Percentiles rank a stretch among this genome's conserved stretches.
Evolutionary conservation across 116 monocot species (phyloP).

Genomic region (Thalassia testudinum): DNA sequence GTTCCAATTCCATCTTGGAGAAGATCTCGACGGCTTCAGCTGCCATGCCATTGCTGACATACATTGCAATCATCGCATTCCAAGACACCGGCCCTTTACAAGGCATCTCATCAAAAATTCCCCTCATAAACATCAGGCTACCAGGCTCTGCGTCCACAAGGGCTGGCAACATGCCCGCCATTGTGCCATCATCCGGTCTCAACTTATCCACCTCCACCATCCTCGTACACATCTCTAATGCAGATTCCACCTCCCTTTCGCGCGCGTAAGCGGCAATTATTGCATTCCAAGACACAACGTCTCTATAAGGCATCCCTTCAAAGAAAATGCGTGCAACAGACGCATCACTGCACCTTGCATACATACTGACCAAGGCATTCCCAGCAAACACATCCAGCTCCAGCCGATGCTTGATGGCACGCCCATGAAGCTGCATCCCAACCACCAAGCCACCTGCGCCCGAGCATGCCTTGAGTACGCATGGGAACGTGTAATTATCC

Average conservation of each 20-base stretch:
- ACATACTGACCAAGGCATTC: conserved; percentile 30
- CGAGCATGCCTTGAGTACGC: conserved; percentile 74
- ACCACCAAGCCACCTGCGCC: conserved; percentile 14
- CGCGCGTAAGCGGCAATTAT: conserved; percentile 28
- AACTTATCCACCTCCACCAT: conserved; percentile 19
- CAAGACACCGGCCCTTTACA: conserved; percentile 22
- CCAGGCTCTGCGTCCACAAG: conserved; percentile 17
- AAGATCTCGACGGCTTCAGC: conserved; percentile 18
- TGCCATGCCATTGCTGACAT: conserved; percentile 21
- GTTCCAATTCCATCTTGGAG: conserved; percentile 19
- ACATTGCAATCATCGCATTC: conserved; percentile 33
- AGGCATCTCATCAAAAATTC: conserved; percentile 14
- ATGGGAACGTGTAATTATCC: conserved; percentile 76
- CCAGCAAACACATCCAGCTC: conserved; percentile 6
- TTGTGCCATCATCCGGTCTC: conserved; percentile 18
- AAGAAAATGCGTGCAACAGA: conserved; percentile 21
- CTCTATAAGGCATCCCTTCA: conserved; percentile 10
- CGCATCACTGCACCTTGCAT: conserved; percentile 24
- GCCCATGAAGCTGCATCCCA: conserved; percentile 27
- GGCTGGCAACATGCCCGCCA: conserved; percentile 19
- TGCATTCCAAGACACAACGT: conserved; percentile 32
- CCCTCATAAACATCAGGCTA: conserved; percentile 9
- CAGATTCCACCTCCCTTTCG: conserved; percentile 16
- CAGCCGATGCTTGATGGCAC: conserved; percentile 3
- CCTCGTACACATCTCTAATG: conserved; percentile 10